These are phyloP conservation scores for Cyberlindnera euphorbiae DNA, from an alignment of 805 yeast genomes.

Conservation along the genomic window DNA sequence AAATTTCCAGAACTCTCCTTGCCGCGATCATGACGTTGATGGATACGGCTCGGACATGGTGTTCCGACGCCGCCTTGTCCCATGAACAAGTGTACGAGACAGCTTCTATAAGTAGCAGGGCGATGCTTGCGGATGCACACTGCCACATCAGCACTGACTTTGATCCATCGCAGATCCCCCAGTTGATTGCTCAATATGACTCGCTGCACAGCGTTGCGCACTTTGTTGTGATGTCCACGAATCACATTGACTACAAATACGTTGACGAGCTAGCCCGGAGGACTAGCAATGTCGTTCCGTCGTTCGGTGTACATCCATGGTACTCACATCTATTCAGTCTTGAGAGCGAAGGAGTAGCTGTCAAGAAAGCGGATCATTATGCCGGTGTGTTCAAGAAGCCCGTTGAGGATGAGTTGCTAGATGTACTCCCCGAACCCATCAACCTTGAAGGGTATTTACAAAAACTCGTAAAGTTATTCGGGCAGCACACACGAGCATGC, in stretches of 20 bases:
- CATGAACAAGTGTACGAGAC: too few relatives aligned
- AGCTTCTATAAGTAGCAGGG: neutral
- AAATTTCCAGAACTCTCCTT: neutral
- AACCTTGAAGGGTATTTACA: slow-evolving; percentile 32
- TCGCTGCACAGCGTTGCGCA: slow-evolving; percentile 4
- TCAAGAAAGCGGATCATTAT: slow-evolving; percentile 52
- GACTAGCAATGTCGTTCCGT: slow-evolving; percentile 30
- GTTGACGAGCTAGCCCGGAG: slow-evolving; percentile 25
- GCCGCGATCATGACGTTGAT: too few relatives aligned
- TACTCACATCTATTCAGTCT: slow-evolving; percentile 58
- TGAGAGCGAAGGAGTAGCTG: slow-evolving; percentile 3
- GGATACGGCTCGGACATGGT: too few relatives aligned
- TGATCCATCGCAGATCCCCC: slow-evolving; percentile 3
- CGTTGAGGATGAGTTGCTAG: slow-evolving; percentile 33
- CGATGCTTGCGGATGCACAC: slow-evolving; percentile 30
- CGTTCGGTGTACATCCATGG: slow-evolving; percentile 92
- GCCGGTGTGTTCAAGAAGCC: slow-evolving; percentile 39
- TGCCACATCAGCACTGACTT: slow-evolving; percentile 29
- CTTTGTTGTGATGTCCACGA: slow-evolving; percentile 44
- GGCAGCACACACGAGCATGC: slow-evolving; percentile 28
- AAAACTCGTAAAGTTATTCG: slow-evolving; percentile 12
- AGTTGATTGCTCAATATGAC: slow-evolving; percentile 2
- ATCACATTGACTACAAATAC: slow-evolving; percentile 32
- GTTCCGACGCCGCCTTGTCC: too few relatives aligned
- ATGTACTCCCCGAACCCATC: slow-evolving; percentile 58